Evolutionary conservation across 2,329 filamentous ascomycete species (phyloP), one percentile per base, ranked within the genome.

Genomic region (Mycosphaerella sp.): DNA sequence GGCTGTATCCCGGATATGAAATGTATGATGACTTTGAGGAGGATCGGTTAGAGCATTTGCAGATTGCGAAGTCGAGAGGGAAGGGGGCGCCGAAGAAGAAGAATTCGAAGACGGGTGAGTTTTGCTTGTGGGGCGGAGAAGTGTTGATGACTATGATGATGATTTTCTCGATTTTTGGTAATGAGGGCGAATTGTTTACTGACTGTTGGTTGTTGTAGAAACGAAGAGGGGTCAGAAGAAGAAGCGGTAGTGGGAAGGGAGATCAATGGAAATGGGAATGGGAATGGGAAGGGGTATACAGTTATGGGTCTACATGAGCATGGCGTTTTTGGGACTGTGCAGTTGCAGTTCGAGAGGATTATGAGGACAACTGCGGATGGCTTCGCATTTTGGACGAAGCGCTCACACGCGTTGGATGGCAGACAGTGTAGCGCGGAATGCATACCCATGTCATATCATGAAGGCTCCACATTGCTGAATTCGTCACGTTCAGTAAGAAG

Each of bases 51-150:
- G 89, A 89, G 69, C 80, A 83, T 70, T 78, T 90, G 59, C 69
- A 62, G 65, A 73, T 71, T 35, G 55, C 64, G 62, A 90, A 88
- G 70, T 71, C 79, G 27, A 84, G 89, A 74, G 90, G 89, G 60
- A 96, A 97, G 77, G 85, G 85, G 49, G 81, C 85, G 40, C 89
- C 91, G 6, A 86, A 94, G 80, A 96, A 95, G 81, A 94, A 93
- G 78, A 84, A 77, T 66, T 82, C 77, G 40, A 71, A 71, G 60
- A 71, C 70, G 52, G 73, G 73, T 74, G 49, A 62, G 66, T 69
- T 63, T 40, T 35, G 4, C 41, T 30, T 6, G 56, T 64, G 14
- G 28, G 10, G 25, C 21, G 21, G 2, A 16, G n/a, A n/a, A n/a
- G n/a, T n/a, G n/a, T n/a, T n/a, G n/a, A n/a, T n/a, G n/a, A n/a